Evolutionary conservation across 169 alveolate genomes (phyloP), one percentile per base, ranked within the genome.

Genomic region (Eimeria zaria): DNA sequence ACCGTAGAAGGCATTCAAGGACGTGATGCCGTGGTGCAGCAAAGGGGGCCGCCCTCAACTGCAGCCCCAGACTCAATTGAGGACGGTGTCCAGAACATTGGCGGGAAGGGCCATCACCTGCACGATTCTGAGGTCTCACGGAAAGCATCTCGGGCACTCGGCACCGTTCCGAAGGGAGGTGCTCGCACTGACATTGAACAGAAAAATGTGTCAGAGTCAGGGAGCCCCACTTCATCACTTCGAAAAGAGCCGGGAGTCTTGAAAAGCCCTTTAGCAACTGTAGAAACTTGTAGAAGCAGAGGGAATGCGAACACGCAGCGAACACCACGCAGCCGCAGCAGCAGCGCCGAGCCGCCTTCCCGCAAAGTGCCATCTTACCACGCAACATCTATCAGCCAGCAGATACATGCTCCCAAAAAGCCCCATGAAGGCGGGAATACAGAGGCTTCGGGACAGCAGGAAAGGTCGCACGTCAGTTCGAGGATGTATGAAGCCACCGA

Each of bases 321-420:
- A 11, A 41, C 67, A 30, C 83, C 93, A 24, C 93, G 93, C n/a
- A 87, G 93, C 93, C 93, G 93, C 60, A 87, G 93, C 60, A 87
- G 93, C 81, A 87, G 93, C 64, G 20, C 93, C 33, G 93, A 87
- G 64, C 71, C 93, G n/a, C 93, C 93, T 22, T 62, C 73, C 64
- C 64, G 81, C 60, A 60, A 41, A 30, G 93, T 8, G 64, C 20
- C 62, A 3, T 62, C 93, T 46, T 60, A 81, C 30, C 78, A 55
- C 14, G 91, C 55, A 55, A 20, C 22, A 33, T 30, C 91, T 27
- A 83, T 55, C 62, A 55, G 64, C 91, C 91, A 55, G 55, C 44
- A 20, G 91, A 4, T 16, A 5, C 91, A 55, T 33, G 55, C 53
- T 16, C 73, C 55, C 3, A 51, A 51, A 2, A 6, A 39, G 74